A percentile compares a stretch with the other conserved stretches of the same genome.
phyloP scores from a whole-genome alignment of 495 filamentous ascomycete species.

The Pyronema domesticum region DNA sequence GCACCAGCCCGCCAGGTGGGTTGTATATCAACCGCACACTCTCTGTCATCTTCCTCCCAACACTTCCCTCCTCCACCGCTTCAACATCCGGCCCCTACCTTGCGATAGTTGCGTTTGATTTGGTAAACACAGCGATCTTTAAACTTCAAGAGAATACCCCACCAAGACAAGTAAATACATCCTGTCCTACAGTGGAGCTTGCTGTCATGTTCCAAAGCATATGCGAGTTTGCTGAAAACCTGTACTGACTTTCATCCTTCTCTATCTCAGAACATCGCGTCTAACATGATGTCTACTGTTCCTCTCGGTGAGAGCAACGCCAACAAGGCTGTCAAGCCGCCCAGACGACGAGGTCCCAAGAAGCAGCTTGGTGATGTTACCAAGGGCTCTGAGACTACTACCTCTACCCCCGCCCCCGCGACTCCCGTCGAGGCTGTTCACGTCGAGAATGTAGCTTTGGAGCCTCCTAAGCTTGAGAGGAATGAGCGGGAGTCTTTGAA shows the following conservation, averaged over 20 bases:
- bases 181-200: too few relatives aligned
- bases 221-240: too few relatives aligned
- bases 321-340: neutral
- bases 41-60: too few relatives aligned
- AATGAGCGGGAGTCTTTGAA: conserved; percentile 21
- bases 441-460: neutral
- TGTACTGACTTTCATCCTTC: neutral
- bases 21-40: too few relatives aligned
- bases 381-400: neutral
- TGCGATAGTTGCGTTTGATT: too few relatives aligned
- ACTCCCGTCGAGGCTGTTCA: neutral
- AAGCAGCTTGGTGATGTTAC: neutral
- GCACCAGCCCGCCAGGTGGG: too few relatives aligned
- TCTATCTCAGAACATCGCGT: neutral
- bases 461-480: conserved; percentile 4
- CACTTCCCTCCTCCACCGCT: too few relatives aligned
- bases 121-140: too few relatives aligned
- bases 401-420: neutral
- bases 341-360: neutral
- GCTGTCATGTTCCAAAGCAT: too few relatives aligned
- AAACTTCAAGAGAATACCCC: too few relatives aligned
- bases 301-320: neutral
- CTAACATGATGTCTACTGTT: neutral
- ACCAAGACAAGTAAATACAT: too few relatives aligned
- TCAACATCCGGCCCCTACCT: too few relatives aligned